Evolutionary conservation across 2,329 filamentous ascomycete genomes (phyloP).

Genomic region (Daldinia sp.): DNA sequence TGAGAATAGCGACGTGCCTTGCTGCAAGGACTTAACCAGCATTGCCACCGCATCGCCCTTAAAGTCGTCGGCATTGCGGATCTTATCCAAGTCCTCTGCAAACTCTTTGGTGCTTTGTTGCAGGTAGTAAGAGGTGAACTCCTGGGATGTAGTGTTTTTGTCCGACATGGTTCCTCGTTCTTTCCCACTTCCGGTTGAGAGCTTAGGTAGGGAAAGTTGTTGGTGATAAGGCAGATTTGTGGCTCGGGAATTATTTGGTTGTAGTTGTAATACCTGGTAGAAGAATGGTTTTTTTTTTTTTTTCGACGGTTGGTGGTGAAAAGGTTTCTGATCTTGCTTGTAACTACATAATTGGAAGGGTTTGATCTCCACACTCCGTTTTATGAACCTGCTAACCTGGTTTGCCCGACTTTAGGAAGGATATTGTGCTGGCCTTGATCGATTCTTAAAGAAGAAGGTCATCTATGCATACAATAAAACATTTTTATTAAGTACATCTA

Average conservation of each 20-base stretch:
- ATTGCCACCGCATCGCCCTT: slow-evolving; percentile 69
- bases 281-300: background rate
- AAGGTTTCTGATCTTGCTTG: background rate
- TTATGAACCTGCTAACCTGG: background rate
- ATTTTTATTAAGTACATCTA: too few species aligned
- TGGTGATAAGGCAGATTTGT: background rate
- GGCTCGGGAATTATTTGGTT: background rate
- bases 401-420: too few species aligned
- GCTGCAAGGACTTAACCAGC: slow-evolving; percentile 72
- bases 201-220: too few species aligned
- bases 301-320: background rate
- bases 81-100: slow-evolving; percentile 75
- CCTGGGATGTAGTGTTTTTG: slow-evolving; percentile 40
- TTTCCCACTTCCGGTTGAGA: background rate
- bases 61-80: slow-evolving; percentile 75
- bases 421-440: too few species aligned
- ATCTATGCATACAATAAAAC: too few species aligned
- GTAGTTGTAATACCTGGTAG: background rate
- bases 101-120: slow-evolving; percentile 75
- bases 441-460: too few species aligned
- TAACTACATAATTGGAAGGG: background rate
- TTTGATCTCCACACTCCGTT: background rate
- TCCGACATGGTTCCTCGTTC: slow-evolving; percentile 26
- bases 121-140: slow-evolving; percentile 73
- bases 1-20: slow-evolving; percentile 70